phyloP scores from a whole-genome alignment of 202 grass and related monocot species.

The Carex arenaria region DNA sequence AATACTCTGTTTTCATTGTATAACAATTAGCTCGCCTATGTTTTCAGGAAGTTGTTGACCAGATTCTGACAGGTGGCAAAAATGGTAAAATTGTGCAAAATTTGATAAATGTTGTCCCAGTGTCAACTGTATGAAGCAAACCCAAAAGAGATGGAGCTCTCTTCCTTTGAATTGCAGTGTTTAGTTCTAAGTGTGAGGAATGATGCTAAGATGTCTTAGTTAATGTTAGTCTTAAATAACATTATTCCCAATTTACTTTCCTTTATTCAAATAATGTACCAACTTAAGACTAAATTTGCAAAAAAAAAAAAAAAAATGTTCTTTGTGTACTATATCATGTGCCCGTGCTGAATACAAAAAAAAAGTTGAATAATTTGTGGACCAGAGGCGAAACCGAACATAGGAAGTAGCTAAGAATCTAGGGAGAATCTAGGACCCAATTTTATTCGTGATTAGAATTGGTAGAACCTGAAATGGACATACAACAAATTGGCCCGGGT shows the following conservation, averaged over 20 bases:
- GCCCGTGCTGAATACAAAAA: neutral
- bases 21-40: neutral
- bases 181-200: neutral
- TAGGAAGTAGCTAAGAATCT: neutral
- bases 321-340: neutral
- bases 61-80: constrained; percentile 37
- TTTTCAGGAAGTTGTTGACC: constrained; percentile 69
- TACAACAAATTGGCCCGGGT: neutral
- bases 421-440: neutral
- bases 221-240: neutral
- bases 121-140: neutral
- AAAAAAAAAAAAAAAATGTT: too few species aligned
- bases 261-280: neutral
- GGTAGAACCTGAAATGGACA: neutral
- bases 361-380: neutral
- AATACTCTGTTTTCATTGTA: neutral
- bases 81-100: constrained; percentile 31
- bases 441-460: neutral
- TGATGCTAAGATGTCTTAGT: neutral
- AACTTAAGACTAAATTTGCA: neutral
- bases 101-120: neutral
- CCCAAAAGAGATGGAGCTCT: neutral
- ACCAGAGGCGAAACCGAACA: neutral
- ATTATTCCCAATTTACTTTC: neutral
- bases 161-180: neutral